Percentiles rank a stretch among this genome's conserved stretches.
Conservation (phyloP, 495 filamentous ascomycete species). For the Penicillium pancosmium region DNA sequence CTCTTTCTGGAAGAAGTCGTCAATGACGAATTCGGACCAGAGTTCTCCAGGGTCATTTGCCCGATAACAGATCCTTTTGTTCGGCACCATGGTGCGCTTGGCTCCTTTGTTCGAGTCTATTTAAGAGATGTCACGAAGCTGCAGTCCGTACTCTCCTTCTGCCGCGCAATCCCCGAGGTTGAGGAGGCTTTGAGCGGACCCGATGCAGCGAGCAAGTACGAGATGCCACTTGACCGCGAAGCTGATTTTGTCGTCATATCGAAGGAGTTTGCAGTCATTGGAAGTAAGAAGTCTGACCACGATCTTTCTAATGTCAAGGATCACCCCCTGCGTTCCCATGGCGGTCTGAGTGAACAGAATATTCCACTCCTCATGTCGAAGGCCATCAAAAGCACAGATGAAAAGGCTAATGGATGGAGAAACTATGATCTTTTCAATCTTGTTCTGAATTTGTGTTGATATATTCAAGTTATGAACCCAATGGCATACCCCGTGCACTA, state of each 20-base stretch:
- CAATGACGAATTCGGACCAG: constrained; percentile 26
- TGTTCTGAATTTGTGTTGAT: constrained; percentile 29
- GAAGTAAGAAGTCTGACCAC: constrained; percentile 30
- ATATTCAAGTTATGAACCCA: not conserved
- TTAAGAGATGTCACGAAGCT: constrained; percentile 19
- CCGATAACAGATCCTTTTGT: constrained; percentile 43
- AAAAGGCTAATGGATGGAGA: constrained; percentile 22
- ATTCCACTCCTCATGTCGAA: constrained; percentile 35
- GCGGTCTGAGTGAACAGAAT: constrained; percentile 35
- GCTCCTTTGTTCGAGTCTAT: constrained; percentile 41
- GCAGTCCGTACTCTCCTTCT: constrained; percentile 14
- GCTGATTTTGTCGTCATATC: constrained; percentile 39
- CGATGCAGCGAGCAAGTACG: constrained; percentile 31
- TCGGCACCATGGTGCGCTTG: constrained; percentile 39
- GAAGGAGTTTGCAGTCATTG: constrained; percentile 31
- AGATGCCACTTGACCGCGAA: constrained; percentile 39
- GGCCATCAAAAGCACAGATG: constrained; percentile 1
- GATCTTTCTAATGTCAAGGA: constrained; percentile 31
- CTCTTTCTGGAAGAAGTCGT: constrained; percentile 38
- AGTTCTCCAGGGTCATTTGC: constrained; percentile 37
- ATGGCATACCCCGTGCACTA: constrained; percentile 10
- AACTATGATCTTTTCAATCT: constrained; percentile 42
- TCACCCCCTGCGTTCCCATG: constrained; percentile 38
- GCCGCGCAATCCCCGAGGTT: constrained; percentile 29
- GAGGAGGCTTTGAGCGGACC: constrained; percentile 28